Conservation (phyloP, 2,329 filamentous ascomycete genomes). For the Aspergillus sp. region DNA sequence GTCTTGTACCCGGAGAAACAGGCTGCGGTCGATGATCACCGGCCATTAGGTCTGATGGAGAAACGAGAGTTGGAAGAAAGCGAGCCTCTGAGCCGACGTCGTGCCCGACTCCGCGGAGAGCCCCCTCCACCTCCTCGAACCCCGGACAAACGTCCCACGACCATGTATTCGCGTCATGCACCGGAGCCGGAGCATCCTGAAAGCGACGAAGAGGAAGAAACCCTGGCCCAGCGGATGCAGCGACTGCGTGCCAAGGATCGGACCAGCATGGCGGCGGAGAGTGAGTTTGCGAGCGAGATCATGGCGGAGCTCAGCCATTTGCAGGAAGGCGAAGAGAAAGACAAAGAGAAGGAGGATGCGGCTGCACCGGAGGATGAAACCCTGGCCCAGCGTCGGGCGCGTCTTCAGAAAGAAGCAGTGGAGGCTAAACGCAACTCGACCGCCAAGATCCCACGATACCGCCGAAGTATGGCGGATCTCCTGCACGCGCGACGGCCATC, state of each 20-base stretch:
- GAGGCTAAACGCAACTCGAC: conserved; percentile 19
- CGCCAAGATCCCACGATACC: conserved; percentile 28
- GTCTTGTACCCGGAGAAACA: conserved; percentile 63
- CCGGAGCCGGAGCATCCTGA: conserved; percentile 25
- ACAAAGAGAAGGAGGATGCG: conserved; percentile 18
- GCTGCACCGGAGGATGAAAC: conserved; percentile 41
- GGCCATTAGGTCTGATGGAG: conserved; percentile 53
- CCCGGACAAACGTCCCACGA: conserved; percentile 30
- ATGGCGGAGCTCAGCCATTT: conserved; percentile 39
- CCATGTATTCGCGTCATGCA: conserved; percentile 31
- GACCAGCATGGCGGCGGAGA: conserved; percentile 29
- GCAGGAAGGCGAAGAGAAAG: conserved; percentile 20
- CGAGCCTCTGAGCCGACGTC: conserved; percentile 76
- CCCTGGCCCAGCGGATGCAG: conserved; percentile 43
- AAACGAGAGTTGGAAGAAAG: conserved; percentile 85
- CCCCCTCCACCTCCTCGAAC: conserved; percentile 31
- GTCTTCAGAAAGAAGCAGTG: conserved; percentile 43
- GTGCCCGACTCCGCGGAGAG: conserved; percentile 69
- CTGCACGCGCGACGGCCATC: conserved; percentile 53
- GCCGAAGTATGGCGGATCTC: conserved; percentile 47
- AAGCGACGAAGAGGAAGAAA: conserved; percentile 42
- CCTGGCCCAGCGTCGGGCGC: conserved; percentile 44
- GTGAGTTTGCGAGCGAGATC: conserved; percentile 45
- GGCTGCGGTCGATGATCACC: conserved; percentile 27
- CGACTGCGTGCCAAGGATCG: conserved; percentile 38